These are phyloP conservation scores for Veloboletus limbatus DNA, from an alignment of 1,284 basidiomycete genomes.

Conservation along the genomic window DNA sequence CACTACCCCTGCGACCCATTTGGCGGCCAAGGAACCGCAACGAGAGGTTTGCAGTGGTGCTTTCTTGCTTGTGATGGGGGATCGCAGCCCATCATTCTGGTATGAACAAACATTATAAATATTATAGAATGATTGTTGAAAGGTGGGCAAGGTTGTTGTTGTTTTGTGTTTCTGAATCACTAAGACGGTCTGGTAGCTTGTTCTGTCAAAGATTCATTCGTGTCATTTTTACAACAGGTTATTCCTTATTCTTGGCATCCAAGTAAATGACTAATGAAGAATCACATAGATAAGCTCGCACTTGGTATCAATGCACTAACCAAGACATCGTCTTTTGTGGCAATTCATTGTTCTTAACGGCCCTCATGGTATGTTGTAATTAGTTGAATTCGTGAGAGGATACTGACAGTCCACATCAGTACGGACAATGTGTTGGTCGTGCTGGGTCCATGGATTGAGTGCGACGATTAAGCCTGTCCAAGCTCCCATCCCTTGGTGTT, in stretches of 20 bases:
- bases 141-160: constrained; percentile 36
- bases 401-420: constrained; percentile 37
- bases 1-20: too few species aligned
- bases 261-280: not conserved
- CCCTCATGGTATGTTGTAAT: constrained; percentile 49
- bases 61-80: constrained; percentile 52
- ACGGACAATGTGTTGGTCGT: constrained; percentile 68
- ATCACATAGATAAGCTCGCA: constrained; percentile 54
- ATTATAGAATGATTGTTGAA: constrained; percentile 59
- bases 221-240: constrained; percentile 64
- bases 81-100: constrained; percentile 70
- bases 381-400: not conserved
- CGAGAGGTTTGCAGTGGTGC: too few species aligned
- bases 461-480: constrained; percentile 60
- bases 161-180: not conserved
- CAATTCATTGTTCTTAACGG: constrained; percentile 64
- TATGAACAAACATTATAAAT: constrained; percentile 62
- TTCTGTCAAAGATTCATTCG: constrained; percentile 60
- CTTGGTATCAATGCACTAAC: constrained; percentile 73
- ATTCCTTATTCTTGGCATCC: constrained; percentile 1
- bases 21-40: too few species aligned
- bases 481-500: constrained; percentile 58
- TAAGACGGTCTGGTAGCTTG: constrained; percentile 37
- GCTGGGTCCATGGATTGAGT: constrained; percentile 63
- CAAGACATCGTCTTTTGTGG: constrained; percentile 66